A percentile compares a stretch with the other conserved stretches of the same genome.
Conservation (phyloP, 208 protist genomes). For the Leishmania major region DNA sequence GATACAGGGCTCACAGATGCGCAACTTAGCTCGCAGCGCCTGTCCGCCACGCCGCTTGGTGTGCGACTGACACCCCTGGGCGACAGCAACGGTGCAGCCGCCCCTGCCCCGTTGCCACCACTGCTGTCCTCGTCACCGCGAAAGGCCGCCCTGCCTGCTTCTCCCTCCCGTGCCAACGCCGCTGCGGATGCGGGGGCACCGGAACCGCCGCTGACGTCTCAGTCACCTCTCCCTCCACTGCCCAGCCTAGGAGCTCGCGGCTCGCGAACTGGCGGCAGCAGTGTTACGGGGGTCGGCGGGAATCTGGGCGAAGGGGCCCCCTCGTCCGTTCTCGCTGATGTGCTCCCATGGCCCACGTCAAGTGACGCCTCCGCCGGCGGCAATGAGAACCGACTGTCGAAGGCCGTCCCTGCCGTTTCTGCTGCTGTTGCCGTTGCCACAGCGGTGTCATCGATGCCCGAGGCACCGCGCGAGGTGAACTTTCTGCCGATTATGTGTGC, state of each 20-base stretch:
- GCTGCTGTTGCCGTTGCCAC: not conserved
- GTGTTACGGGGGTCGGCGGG: not conserved
- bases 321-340: not conserved
- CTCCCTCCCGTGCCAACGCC: not conserved
- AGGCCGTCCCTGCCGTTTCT: not conserved
- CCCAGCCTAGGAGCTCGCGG: constrained; percentile 11
- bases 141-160: not conserved
- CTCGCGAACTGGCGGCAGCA: not conserved
- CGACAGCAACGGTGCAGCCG: not conserved
- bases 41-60: constrained; percentile 22
- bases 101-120: not conserved
- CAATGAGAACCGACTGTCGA: not conserved
- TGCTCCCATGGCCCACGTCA: not conserved
- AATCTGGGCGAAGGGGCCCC: not conserved
- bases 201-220: constrained; percentile 6
- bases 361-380: not conserved
- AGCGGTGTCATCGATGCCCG: not conserved
- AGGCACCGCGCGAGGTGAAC: constrained; percentile 55
- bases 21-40: constrained; percentile 15
- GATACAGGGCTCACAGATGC: constrained; percentile 17
- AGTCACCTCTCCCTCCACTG: constrained; percentile 20
- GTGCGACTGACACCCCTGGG: constrained; percentile 22
- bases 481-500: constrained; percentile 87
- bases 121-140: not conserved
- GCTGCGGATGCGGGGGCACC: not conserved